A percentile compares a stretch with the other conserved stretches of the same genome.
These are phyloP conservation scores for Areca catechu DNA, from an alignment of 176 grass and related monocot species.

Conservation along the genomic window DNA sequence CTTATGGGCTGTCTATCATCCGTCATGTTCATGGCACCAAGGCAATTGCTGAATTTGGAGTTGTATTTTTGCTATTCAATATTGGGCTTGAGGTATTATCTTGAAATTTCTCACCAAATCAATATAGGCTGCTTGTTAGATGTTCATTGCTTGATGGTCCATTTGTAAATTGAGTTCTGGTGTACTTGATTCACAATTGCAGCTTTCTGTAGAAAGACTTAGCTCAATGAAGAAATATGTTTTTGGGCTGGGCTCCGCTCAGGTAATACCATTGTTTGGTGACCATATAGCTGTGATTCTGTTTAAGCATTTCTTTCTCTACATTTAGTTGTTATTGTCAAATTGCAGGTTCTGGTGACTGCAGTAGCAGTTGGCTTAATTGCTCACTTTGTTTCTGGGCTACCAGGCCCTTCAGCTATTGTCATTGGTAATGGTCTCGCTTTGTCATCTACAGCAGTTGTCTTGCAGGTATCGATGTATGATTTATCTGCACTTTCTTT, in stretches of 20 bases:
- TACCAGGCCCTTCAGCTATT: slow-evolving; percentile 81
- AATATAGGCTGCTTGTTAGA: slow-evolving; percentile 2
- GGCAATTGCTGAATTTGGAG: slow-evolving; percentile 98
- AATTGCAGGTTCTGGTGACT: slow-evolving; percentile 69
- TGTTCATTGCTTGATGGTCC: slow-evolving; percentile 5
- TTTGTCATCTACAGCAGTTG: slow-evolving; percentile 93
- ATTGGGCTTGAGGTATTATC: slow-evolving; percentile 95
- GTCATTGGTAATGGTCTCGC: slow-evolving; percentile 91
- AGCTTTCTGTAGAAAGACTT: slow-evolving; percentile 97
- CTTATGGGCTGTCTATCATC: slow-evolving; percentile 91
- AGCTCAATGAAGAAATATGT: slow-evolving; percentile 99
- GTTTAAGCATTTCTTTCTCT: slow-evolving; percentile 9
- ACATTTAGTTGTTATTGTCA: slow-evolving; percentile 1
- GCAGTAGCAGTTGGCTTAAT: slow-evolving; percentile 72
- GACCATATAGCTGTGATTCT: slow-evolving; percentile 21
- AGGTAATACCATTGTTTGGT: slow-evolving; percentile 37
- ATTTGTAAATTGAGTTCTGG: slow-evolving; percentile 1
- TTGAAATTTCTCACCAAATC: slow-evolving; percentile 9
- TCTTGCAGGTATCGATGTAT: slow-evolving; percentile 60
- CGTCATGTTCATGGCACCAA: slow-evolving; percentile 92
- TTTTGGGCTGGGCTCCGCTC: slow-evolving; percentile 90
- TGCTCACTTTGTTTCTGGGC: slow-evolving; percentile 48
- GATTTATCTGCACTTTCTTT: too few relatives aligned
- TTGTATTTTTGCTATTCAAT: slow-evolving; percentile 97
- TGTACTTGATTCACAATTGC: slow-evolving; percentile 10